Evolutionary conservation across 2,329 filamentous ascomycete species (phyloP), one percentile per base, ranked within the genome.

Genomic region (Xylariaceae sp.): DNA sequence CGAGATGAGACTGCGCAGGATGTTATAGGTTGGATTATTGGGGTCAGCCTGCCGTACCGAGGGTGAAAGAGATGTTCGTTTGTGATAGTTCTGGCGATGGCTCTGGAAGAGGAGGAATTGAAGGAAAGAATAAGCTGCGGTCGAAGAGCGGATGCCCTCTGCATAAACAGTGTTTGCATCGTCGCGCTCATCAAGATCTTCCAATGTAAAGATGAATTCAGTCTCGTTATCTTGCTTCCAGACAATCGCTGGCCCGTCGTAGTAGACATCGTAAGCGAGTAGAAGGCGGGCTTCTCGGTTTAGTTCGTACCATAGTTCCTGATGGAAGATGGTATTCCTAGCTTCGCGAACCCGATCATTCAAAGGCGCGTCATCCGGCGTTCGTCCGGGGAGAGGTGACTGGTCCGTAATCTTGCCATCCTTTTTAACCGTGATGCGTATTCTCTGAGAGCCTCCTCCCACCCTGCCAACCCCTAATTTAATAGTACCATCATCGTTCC

Each of bases 301-400:
- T 58, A 98, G 80, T 74, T 99, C 95, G 65, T 96, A 87, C 82
- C 92, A 97, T 1, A 99, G 77, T 71, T 99, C 95, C 69, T 93
- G 88, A 24, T 90, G 87, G 66, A 91, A 92, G 17, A 94, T 81
- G 46, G 89, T 91, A 72, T 95, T 89, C 54, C 91, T 83, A 2
- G 91, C 89, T 65, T 90, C 85, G 16, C 88, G 83, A 28, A 96
- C 90, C 8, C 87, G 82, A 26, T 85, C 80, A 63, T 91, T 86
- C 7, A 93, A 77, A 1, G 83, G 78, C 2, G 82, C 79, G 33
- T 88, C 82, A 31, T 85, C 80, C 23, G 79, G 78, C 4, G 85
- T 75, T 2, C 82, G 80, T 37, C 79, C 77, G 3, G 83, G 82
- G 8, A 81, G 69, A 26, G 73, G 69, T 9, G 81, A 84, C 50